Conservation (phyloP, 495 filamentous ascomycete genomes). For the Viridothelium virens region DNA sequence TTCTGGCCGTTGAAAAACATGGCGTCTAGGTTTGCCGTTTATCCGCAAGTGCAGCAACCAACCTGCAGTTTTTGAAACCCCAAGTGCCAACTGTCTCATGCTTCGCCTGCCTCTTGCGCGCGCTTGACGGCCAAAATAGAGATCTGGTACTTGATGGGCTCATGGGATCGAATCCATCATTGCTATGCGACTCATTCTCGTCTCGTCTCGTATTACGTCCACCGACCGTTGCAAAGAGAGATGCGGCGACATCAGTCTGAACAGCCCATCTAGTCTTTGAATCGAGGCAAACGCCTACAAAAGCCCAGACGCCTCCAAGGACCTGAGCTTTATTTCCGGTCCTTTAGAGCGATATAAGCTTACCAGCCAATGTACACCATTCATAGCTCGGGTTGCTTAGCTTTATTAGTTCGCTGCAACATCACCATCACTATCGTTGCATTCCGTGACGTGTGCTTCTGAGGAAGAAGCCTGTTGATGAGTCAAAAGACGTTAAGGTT, state of each 20-base stretch:
- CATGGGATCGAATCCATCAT: too few species aligned
- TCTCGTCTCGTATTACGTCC: too few species aligned
- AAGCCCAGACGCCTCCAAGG: too few species aligned
- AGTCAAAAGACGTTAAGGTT: too few species aligned
- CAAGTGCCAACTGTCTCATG: conserved; percentile 3
- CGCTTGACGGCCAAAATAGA: neutral
- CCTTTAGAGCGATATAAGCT: too few species aligned
- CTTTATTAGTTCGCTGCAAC: neutral
- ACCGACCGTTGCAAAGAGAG: too few species aligned
- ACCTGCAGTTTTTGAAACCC: conserved; percentile 4
- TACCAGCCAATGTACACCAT: too few species aligned
- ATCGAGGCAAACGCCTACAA: neutral
- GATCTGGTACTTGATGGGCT: too few species aligned
- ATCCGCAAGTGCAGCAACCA: conserved; percentile 1
- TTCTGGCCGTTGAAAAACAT: neutral
- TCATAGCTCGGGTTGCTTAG: too few species aligned
- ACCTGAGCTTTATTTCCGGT: too few species aligned
- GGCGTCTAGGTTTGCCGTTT: conserved; percentile 11
- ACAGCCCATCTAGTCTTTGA: neutral
- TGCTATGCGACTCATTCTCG: too few species aligned
- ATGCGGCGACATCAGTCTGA: neutral
- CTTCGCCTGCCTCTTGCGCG: neutral
- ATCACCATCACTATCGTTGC: neutral
- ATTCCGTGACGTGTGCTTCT: neutral
- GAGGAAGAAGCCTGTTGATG: too few species aligned